These are phyloP conservation scores for Pilaira anomala DNA, from an alignment of 192 early-diverging fungal species.

Conservation along the genomic window DNA sequence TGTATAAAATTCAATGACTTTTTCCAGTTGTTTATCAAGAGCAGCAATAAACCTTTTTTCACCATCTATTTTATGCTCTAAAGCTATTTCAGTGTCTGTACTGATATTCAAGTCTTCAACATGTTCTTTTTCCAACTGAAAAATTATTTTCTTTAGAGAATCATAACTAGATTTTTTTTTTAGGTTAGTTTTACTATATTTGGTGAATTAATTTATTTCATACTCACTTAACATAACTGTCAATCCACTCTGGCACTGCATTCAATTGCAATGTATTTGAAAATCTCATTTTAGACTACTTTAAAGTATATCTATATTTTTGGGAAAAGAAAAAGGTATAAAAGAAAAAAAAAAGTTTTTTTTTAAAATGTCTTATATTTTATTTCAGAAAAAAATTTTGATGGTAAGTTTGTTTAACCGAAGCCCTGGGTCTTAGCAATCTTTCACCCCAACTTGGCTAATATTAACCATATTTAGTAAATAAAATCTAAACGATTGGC, in stretches of 20 bases:
- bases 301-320: too few species aligned
- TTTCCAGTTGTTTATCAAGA: conserved; percentile 66
- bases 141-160: conserved; percentile 19
- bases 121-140: conserved; percentile 24
- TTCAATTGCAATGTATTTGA: conserved; percentile 90
- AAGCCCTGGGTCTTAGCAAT: too few species aligned
- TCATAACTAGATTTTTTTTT: conserved; percentile 19
- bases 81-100: conserved; percentile 9
- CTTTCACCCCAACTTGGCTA: too few species aligned
- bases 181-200: background rate
- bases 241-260: conserved; percentile 78
- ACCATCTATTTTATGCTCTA: background rate
- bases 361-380: too few species aligned
- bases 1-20: conserved; percentile 64
- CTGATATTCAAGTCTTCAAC: conserved; percentile 12
- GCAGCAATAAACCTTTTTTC: conserved; percentile 48
- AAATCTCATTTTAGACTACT: conserved; percentile 71
- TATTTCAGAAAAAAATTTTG: too few species aligned
- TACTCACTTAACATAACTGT: conserved; percentile 70
- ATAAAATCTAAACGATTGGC: too few species aligned
- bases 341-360: too few species aligned
- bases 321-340: too few species aligned
- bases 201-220: background rate
- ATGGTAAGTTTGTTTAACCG: too few species aligned
- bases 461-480: too few species aligned